phyloP scores from a whole-genome alignment of 805 yeast genomes.

The Millerozyma miso region DNA sequence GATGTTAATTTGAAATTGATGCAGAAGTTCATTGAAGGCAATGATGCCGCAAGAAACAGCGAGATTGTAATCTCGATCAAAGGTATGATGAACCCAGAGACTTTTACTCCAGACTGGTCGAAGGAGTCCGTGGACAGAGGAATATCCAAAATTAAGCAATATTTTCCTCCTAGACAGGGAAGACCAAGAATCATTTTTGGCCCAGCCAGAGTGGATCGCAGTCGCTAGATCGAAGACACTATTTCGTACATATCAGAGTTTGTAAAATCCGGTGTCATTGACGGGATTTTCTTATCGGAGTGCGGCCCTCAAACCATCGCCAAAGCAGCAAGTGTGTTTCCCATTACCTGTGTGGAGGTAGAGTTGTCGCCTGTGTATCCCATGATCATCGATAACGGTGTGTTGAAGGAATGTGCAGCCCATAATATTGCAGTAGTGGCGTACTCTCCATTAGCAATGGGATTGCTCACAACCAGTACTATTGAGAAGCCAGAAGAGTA shows the following conservation, averaged over 20 bases:
- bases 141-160: conserved; percentile 38
- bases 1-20: conserved; percentile 52
- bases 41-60: conserved; percentile 51
- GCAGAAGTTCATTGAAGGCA: conserved; percentile 47
- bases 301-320: conserved; percentile 57
- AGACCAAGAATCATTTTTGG: conserved; percentile 52
- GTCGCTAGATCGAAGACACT: conserved; percentile 54
- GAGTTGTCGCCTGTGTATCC: conserved; percentile 73
- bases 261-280: conserved; percentile 60
- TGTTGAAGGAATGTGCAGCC: conserved; percentile 55
- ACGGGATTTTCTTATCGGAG: conserved; percentile 74
- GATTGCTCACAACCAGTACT: conserved; percentile 64
- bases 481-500: conserved; percentile 31
- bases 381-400: conserved; percentile 59
- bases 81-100: conserved; percentile 48
- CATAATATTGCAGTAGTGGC: conserved; percentile 64
- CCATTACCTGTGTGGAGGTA: conserved; percentile 67
- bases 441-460: conserved; percentile 82
- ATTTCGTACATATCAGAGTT: conserved; percentile 53
- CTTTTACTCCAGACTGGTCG: conserved; percentile 46
- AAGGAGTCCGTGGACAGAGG: conserved; percentile 44
- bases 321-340: conserved; percentile 53
- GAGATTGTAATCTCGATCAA: conserved; percentile 60
- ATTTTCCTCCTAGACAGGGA: conserved; percentile 24
- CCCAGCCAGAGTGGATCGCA: conserved; percentile 64